phyloP scores from a whole-genome alignment of 2,329 filamentous ascomycete species.

The Leptographium lundbergii region DNA sequence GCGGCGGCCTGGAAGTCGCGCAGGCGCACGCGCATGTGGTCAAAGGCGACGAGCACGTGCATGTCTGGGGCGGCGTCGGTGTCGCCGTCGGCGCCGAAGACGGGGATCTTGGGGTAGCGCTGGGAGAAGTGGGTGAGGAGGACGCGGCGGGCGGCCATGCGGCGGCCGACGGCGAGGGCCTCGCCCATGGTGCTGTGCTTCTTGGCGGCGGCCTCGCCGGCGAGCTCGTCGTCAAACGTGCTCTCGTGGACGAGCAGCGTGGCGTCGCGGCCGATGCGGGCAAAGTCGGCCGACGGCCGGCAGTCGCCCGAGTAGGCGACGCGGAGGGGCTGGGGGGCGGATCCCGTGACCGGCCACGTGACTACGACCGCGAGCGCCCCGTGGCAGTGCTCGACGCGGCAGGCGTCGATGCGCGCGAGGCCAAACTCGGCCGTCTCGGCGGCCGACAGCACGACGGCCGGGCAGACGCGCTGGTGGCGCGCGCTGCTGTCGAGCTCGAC shows the following conservation, averaged over 20 bases:
- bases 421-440: slow-evolving; percentile 32
- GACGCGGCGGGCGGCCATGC: slow-evolving; percentile 69
- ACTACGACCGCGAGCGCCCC: slow-evolving; percentile 65
- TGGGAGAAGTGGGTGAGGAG: slow-evolving; percentile 93
- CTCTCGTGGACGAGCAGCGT: slow-evolving; percentile 91
- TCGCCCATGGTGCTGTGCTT: slow-evolving; percentile 83
- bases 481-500: slow-evolving; percentile 11
- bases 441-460: slow-evolving; percentile 21
- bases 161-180: slow-evolving; percentile 61
- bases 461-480: slow-evolving; percentile 7
- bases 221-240: slow-evolving; percentile 82
- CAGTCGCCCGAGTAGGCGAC: slow-evolving; percentile 93
- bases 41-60: slow-evolving; percentile 62
- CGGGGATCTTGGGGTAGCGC: slow-evolving; percentile 68
- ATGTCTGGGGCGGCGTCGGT: slow-evolving; percentile 20
- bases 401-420: slow-evolving; percentile 53
- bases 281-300: slow-evolving; percentile 61
- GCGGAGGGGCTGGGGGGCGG: slow-evolving; percentile 50
- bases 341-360: slow-evolving; percentile 24
- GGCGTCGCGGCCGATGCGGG: slow-evolving; percentile 54
- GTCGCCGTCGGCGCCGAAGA: slow-evolving; percentile 21
- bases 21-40: slow-evolving; percentile 63
- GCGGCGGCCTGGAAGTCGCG: slow-evolving; percentile 55
- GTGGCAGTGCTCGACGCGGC: slow-evolving; percentile 65
- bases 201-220: slow-evolving; percentile 69